phyloP scores from a whole-genome alignment of 1,284 basidiomycete species.

The Blastosporella zonata region DNA sequence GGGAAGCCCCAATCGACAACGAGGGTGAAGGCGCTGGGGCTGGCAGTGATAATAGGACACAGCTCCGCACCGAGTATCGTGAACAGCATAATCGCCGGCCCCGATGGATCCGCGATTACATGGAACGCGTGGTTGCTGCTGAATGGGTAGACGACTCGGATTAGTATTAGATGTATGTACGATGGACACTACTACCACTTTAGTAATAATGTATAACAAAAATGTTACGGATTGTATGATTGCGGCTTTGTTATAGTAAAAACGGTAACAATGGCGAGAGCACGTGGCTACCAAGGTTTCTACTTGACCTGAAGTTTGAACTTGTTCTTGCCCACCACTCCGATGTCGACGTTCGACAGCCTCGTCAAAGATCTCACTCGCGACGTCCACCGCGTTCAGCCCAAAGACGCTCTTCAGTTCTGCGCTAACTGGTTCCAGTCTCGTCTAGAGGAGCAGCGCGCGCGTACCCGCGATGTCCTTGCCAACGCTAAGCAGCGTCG shows the following conservation, averaged over 20 bases:
- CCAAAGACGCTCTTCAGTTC: constrained; percentile 89
- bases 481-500: constrained; percentile 47
- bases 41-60: constrained; percentile 30
- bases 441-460: constrained; percentile 79
- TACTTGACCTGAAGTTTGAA: constrained; percentile 7
- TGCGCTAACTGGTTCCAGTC: constrained; percentile 95
- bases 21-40: constrained; percentile 30
- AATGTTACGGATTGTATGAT: not conserved
- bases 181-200: constrained; percentile 3
- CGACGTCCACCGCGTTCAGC: constrained; percentile 82
- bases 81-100: constrained; percentile 50
- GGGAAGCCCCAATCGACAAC: constrained; percentile 33
- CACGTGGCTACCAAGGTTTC: constrained; percentile 13
- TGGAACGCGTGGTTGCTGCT: constrained; percentile 57
- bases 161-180: constrained; percentile 23
- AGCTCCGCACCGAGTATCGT: constrained; percentile 40
- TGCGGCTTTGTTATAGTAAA: constrained; percentile 10
- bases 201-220: constrained; percentile 18
- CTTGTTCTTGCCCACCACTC: constrained; percentile 12
- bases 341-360: constrained; percentile 75
- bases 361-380: constrained; percentile 86
- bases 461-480: constrained; percentile 65
- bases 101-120: constrained; percentile 62
- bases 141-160: constrained; percentile 73
- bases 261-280: constrained; percentile 12